Percentiles rank a stretch among this genome's conserved stretches.
Conservation (phyloP, 495 filamentous ascomycete species). For the Polyplosphaeria fusca region DNA sequence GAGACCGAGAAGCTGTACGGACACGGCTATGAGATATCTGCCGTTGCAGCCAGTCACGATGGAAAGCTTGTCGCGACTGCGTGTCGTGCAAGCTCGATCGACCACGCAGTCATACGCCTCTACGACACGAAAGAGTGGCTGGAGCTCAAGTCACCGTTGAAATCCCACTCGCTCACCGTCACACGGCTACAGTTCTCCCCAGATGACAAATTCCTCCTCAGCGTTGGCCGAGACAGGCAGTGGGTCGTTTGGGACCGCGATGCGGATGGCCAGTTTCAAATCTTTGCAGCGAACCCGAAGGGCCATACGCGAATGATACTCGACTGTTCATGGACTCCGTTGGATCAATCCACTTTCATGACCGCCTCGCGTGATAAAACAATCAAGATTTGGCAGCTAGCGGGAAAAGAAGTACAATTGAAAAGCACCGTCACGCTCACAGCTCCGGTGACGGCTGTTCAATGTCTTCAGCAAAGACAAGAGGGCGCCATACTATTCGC, state of each 20-base stretch:
- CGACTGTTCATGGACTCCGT: conserved; percentile 75
- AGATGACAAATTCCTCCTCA: conserved; percentile 72
- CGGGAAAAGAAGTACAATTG: conserved; percentile 45
- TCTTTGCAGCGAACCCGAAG: conserved; percentile 66
- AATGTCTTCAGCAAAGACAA: conserved; percentile 51
- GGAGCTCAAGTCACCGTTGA: conserved; percentile 77
- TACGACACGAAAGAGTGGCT: conserved; percentile 85
- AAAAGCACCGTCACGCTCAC: conserved; percentile 53
- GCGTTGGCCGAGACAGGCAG: conserved; percentile 85
- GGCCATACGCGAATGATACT: conserved; percentile 90
- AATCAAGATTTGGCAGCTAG: conserved; percentile 70
- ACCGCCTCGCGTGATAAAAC: conserved; percentile 85
- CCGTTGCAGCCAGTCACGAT: conserved; percentile 75
- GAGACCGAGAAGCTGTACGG: conserved; percentile 97
- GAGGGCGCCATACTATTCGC: conserved; percentile 57
- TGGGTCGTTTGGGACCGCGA: conserved; percentile 73
- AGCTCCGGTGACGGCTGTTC: conserved; percentile 72
- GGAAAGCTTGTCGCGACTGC: conserved; percentile 80
- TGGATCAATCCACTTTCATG: conserved; percentile 56
- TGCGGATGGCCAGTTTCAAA: conserved; percentile 47
- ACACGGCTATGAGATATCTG: conserved; percentile 96
- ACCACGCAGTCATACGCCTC: conserved; percentile 90
- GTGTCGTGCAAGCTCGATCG: conserved; percentile 84
- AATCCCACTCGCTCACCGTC: conserved; percentile 79
- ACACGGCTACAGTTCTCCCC: conserved; percentile 72